Conservation (phyloP, 768 basidiomycete species). For the Amanita polypyramis region DNA sequence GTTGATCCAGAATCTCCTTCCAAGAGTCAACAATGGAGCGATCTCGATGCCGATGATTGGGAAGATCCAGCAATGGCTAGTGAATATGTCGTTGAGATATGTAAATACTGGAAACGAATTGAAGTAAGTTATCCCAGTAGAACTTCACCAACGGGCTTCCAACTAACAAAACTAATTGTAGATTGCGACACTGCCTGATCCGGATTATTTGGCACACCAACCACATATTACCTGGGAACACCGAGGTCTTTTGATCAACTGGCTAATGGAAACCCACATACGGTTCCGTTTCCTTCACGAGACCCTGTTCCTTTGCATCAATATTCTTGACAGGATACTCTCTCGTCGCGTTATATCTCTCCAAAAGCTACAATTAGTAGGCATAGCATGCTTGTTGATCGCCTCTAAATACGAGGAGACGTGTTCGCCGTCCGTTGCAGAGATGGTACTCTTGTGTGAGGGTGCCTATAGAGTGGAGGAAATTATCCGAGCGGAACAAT, state of each 20-base stretch:
- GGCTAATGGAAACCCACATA: slow-evolving; percentile 86
- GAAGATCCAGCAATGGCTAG: slow-evolving; percentile 89
- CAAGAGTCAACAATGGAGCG: slow-evolving; percentile 57
- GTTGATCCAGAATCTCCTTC: slow-evolving; percentile 22
- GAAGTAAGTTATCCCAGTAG: slow-evolving; percentile 43
- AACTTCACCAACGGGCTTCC: not conserved
- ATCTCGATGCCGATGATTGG: slow-evolving; percentile 79
- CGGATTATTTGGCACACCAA: slow-evolving; percentile 79
- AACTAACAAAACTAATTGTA: slow-evolving; percentile 21
- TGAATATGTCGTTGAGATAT: slow-evolving; percentile 85
- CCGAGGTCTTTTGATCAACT: slow-evolving; percentile 84
- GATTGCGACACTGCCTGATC: slow-evolving; percentile 68
- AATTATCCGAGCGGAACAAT: slow-evolving; percentile 82
- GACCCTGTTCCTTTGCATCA: slow-evolving; percentile 82
- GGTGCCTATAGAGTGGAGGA: slow-evolving; percentile 68
- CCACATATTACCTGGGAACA: slow-evolving; percentile 82
- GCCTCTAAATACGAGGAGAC: slow-evolving; percentile 92
- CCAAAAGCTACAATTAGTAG: slow-evolving; percentile 84
- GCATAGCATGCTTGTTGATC: slow-evolving; percentile 79
- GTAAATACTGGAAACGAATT: slow-evolving; percentile 70
- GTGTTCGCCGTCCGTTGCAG: slow-evolving; percentile 71
- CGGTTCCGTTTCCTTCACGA: slow-evolving; percentile 83
- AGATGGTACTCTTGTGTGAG: slow-evolving; percentile 75
- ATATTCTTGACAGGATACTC: slow-evolving; percentile 76
- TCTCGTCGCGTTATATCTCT: slow-evolving; percentile 65